A percentile compares a stretch with the other conserved stretches of the same genome.
Evolutionary conservation across 345 rosid species (phyloP).

Genomic region (Populus pruinosa): DNA sequence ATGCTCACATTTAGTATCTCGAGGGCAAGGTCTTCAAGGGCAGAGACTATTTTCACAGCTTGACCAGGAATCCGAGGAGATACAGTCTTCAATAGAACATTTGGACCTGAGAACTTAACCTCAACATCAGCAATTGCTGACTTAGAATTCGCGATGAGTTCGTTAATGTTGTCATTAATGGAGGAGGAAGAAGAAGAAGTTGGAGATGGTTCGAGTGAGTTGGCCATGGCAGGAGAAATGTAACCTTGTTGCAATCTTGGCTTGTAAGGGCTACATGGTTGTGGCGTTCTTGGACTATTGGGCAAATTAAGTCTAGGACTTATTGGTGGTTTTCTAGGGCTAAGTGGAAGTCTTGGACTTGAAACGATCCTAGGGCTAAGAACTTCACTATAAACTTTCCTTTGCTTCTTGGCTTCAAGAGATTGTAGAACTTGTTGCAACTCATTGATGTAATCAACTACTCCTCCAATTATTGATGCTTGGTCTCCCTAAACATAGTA

Average conservation of each 20-base stretch:
- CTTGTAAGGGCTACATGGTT: conserved; percentile 64
- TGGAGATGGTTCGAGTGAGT: conserved; percentile 51
- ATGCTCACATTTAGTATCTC: conserved; percentile 73
- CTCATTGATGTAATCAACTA: conserved; percentile 91
- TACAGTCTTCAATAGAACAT: conserved; percentile 69
- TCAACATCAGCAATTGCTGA: conserved; percentile 86
- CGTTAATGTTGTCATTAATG: conserved; percentile 39
- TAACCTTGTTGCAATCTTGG: conserved; percentile 43
- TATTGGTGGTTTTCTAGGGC: conserved; percentile 58
- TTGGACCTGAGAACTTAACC: conserved; percentile 86
- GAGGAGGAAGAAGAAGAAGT: conserved; percentile 56
- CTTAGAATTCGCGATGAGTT: conserved; percentile 79
- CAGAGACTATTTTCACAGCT: conserved; percentile 64
- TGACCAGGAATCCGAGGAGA: conserved; percentile 88
- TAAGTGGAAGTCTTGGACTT: conserved; percentile 69
- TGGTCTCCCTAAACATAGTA: conserved; percentile 70
- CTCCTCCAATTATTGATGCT: conserved; percentile 98
- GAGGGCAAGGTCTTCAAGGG: conserved; percentile 72
- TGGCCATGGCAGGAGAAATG: conserved; percentile 42
- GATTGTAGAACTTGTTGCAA: conserved; percentile 88
- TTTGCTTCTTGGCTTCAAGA: conserved; percentile 86
- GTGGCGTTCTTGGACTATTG: conserved; percentile 83
- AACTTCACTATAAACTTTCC: conserved; percentile 84
- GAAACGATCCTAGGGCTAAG: conserved; percentile 65
- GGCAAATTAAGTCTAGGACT: conserved; percentile 60